phyloP scores from a whole-genome alignment of 2,329 filamentous ascomycete species.

The Ophiocordyceps robertsii region DNA sequence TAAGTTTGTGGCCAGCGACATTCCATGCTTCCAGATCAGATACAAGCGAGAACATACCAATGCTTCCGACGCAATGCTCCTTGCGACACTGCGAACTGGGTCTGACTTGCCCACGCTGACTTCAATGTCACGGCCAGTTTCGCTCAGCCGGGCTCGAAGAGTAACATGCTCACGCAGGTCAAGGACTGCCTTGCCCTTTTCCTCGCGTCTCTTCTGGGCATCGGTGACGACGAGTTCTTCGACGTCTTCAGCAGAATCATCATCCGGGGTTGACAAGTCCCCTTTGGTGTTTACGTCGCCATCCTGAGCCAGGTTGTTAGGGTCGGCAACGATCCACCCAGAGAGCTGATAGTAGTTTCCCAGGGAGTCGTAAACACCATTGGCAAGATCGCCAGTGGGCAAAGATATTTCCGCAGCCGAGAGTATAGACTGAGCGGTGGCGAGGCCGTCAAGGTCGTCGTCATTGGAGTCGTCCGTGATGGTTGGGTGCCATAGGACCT shows the following conservation, averaged over 20 bases:
- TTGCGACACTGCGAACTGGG: conserved; percentile 47
- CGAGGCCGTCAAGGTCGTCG: conserved; percentile 29
- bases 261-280: conserved; percentile 23
- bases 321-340: conserved; percentile 55
- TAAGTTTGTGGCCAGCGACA: not conserved
- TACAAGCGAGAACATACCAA: conserved; percentile 2
- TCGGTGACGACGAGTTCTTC: conserved; percentile 21
- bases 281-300: conserved; percentile 8
- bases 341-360: conserved; percentile 59
- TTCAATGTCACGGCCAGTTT: conserved; percentile 49
- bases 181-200: conserved; percentile 45
- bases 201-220: conserved; percentile 29
- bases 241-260: conserved; percentile 16
- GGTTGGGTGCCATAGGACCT: conserved; percentile 49
- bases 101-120: conserved; percentile 46
- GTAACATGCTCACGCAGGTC: conserved; percentile 40
- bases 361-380: conserved; percentile 58
- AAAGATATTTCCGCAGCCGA: conserved; percentile 65
- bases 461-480: conserved; percentile 23
- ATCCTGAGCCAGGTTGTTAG: conserved; percentile 37
- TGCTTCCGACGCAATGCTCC: conserved; percentile 36
- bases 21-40: not conserved
- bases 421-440: conserved; percentile 67
- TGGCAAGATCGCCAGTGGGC: conserved; percentile 57
- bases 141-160: conserved; percentile 51